These are phyloP conservation scores for Colletotrichum shisoi DNA, from an alignment of 2,329 filamentous ascomycete genomes.

Conservation along the genomic window DNA sequence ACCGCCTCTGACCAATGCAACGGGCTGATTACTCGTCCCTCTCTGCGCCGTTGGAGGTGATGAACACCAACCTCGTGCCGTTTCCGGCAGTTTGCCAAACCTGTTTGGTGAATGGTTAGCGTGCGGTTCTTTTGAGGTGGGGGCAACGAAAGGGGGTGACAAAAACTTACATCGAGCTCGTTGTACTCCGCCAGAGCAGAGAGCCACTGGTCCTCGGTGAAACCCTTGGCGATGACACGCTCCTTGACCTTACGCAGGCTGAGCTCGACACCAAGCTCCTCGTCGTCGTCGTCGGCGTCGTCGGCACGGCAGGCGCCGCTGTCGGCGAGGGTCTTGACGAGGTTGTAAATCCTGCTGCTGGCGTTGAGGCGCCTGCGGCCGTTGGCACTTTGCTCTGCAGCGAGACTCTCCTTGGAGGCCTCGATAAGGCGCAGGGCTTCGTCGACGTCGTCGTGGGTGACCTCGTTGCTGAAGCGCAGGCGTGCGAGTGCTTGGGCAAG, in stretches of 20 bases:
- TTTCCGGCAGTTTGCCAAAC: conserved; percentile 80
- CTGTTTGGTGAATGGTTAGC: conserved; percentile 58
- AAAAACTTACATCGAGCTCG: conserved; percentile 79
- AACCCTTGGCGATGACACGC: conserved; percentile 92
- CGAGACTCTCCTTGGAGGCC: conserved; percentile 89
- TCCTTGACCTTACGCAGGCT: conserved; percentile 89
- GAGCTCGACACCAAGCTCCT: conserved; percentile 69
- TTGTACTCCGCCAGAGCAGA: conserved; percentile 89
- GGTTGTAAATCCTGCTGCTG: conserved; percentile 90
- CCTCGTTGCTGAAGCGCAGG: conserved; percentile 83
- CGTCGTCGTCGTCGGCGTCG: conserved; percentile 64
- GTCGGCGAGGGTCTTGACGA: conserved; percentile 88
- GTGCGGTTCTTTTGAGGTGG: background rate
- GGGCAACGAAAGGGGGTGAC: background rate
- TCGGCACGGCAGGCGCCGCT: conserved; percentile 85
- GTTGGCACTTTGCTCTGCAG: conserved; percentile 69
- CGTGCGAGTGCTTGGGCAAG: conserved; percentile 92
- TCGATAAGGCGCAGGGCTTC: conserved; percentile 91
- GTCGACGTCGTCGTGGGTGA: conserved; percentile 92
- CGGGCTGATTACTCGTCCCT: conserved; percentile 23
- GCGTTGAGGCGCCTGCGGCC: conserved; percentile 76
- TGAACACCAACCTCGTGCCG: conserved; percentile 74
- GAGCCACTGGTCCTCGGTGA: conserved; percentile 92
- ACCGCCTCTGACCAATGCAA: background rate
- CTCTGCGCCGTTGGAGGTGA: conserved; percentile 53